These are phyloP conservation scores for Chalciporus piperatus DNA, from an alignment of 768 basidiomycete genomes.

Conservation along the genomic window DNA sequence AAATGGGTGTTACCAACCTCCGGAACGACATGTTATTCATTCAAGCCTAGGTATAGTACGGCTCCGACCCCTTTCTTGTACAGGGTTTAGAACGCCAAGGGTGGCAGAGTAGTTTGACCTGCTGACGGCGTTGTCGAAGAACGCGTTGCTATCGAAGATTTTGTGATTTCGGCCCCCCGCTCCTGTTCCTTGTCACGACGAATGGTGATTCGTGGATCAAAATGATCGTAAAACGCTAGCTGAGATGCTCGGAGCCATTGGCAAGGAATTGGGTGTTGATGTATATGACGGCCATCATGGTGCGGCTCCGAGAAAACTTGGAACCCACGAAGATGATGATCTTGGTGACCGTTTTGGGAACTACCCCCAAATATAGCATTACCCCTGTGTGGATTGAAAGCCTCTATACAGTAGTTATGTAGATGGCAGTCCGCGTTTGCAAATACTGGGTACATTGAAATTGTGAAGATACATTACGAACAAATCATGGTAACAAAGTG, in stretches of 20 bases:
- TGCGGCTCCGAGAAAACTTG: neutral
- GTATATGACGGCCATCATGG: neutral
- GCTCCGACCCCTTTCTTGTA: neutral
- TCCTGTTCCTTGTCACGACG: neutral
- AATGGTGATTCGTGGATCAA: neutral
- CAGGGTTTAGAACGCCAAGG: neutral
- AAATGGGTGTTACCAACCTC: conserved; percentile 8
- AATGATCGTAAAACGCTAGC: neutral
- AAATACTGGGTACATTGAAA: neutral
- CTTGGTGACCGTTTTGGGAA: neutral
- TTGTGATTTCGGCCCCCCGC: neutral
- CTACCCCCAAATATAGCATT: neutral
- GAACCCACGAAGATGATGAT: neutral
- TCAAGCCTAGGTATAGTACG: neutral
- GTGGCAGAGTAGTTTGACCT: neutral
- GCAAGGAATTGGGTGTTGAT: neutral
- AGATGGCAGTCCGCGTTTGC: no score
- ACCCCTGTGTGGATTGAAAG: neutral
- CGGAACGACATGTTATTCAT: conserved; percentile 4
- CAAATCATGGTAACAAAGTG: no score
- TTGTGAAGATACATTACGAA: neutral
- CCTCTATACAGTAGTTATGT: no score
- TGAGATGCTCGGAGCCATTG: neutral
- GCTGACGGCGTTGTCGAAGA: neutral
- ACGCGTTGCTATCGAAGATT: neutral